Conservation (phyloP, 441 rosid genomes). For the Mallotus japonicus region DNA sequence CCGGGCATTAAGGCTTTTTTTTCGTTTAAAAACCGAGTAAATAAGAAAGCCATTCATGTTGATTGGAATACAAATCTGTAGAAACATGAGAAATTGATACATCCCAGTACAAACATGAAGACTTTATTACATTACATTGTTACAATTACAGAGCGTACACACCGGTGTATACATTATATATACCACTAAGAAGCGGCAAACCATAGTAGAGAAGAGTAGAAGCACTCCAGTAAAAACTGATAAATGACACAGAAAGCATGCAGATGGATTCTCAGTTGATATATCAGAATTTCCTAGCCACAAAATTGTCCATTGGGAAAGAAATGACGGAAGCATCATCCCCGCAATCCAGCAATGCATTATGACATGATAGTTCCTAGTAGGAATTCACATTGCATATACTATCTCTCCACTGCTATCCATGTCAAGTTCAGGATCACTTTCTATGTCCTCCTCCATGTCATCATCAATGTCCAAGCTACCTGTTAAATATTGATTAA, state of each 20-base stretch:
- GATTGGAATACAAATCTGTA: not conserved
- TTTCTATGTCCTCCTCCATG: slow-evolving; percentile 86
- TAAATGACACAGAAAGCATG: not conserved
- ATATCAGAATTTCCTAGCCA: not conserved
- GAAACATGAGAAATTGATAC: not conserved
- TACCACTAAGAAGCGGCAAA: slow-evolving; percentile 1
- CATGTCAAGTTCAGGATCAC: slow-evolving; percentile 83
- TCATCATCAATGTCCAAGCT: slow-evolving; percentile 85
- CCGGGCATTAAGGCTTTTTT: no score
- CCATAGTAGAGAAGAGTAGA: slow-evolving; percentile 13
- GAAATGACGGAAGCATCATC: not conserved
- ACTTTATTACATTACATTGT: slow-evolving; percentile 11
- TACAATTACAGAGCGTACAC: slow-evolving; percentile 9
- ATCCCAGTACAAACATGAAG: not conserved
- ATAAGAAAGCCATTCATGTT: no score
- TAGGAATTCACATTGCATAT: slow-evolving; percentile 67
- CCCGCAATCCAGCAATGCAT: not conserved
- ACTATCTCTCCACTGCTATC: slow-evolving; percentile 97
- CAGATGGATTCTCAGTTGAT: not conserved
- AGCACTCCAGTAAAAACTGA: not conserved
- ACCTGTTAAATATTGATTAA: slow-evolving; percentile 67
- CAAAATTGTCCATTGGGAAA: not conserved
- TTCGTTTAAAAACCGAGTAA: no score
- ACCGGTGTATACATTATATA: not conserved
- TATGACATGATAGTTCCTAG: not conserved